A percentile compares a stretch with the other conserved stretches of the same genome.
Evolutionary conservation across 2,329 filamentous ascomycete species (phyloP).

Genomic region (Microdochium nivale): DNA sequence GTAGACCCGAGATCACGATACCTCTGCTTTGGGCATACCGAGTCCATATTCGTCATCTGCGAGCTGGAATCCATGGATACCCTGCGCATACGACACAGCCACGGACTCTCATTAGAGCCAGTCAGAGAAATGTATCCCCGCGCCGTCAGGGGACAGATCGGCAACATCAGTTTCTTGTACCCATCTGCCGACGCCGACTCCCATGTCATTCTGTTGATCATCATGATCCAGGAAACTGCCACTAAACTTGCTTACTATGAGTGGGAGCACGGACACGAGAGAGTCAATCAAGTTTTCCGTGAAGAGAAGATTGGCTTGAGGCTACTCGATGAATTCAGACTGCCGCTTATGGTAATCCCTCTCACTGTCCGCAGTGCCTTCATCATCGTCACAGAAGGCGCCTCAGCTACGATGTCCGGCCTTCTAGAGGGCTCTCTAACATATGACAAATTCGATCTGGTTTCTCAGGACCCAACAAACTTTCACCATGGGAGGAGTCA

Average conservation of each 20-base stretch:
- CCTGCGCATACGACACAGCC: conserved; percentile 41
- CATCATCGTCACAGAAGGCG: conserved; percentile 53
- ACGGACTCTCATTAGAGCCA: conserved; percentile 41
- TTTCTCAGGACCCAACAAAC: conserved; percentile 28
- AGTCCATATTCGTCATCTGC: conserved; percentile 63
- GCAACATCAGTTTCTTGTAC: conserved; percentile 80
- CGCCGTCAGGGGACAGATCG: conserved; percentile 60
- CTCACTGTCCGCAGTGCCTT: conserved; percentile 64
- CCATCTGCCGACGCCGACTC: conserved; percentile 57
- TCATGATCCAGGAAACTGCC: conserved; percentile 38
- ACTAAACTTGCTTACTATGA: conserved; percentile 50
- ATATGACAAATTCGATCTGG: conserved; percentile 35
- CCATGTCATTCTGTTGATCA: conserved; percentile 69
- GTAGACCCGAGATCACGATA: conserved; percentile 69
- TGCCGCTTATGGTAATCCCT: conserved; percentile 65
- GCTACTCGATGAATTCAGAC: conserved; percentile 40
- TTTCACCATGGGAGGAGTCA: conserved; percentile 35
- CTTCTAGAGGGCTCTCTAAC: conserved; percentile 41
- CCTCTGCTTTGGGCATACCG: conserved; percentile 61
- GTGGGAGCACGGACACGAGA: conserved; percentile 47
- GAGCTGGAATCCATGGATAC: conserved; percentile 50
- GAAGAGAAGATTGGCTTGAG: conserved; percentile 40
- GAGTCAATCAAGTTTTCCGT: conserved; percentile 25
- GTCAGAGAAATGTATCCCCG: conserved; percentile 40
- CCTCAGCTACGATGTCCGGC: conserved; percentile 47